Evolutionary conservation across 768 basidiomycete species (phyloP).

Genomic region (Daedaleopsis sinensis): DNA sequence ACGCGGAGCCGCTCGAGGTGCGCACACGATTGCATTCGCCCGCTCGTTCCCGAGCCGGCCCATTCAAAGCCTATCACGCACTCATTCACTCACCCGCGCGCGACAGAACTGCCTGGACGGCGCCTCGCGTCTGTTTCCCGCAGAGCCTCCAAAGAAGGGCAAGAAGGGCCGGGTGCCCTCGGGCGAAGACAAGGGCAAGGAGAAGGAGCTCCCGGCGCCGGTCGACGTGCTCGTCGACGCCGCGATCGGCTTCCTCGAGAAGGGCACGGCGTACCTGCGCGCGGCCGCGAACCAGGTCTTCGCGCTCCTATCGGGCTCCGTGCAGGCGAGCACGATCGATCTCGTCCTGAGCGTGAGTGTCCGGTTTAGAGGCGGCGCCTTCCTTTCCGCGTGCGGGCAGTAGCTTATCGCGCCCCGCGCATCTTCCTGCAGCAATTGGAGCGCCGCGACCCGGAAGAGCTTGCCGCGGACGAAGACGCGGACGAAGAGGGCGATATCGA

Average conservation of each 20-base stretch:
- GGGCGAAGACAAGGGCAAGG: constrained; percentile 31
- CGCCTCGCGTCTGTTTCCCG: constrained; percentile 55
- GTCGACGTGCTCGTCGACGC: constrained; percentile 86
- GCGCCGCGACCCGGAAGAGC: constrained; percentile 60
- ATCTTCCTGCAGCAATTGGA: constrained; percentile 74
- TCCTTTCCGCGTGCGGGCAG: background rate
- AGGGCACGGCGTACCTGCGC: constrained; percentile 78
- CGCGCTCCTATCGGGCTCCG: constrained; percentile 65
- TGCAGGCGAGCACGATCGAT: constrained; percentile 73
- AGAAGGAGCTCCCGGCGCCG: constrained; percentile 53
- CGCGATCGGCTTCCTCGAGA: constrained; percentile 90
- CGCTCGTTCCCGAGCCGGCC: background rate
- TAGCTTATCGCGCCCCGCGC: constrained; percentile 15
- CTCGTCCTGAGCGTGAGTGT: constrained; percentile 77
- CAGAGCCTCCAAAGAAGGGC: constrained; percentile 32
- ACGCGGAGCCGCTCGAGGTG: constrained; percentile 67
- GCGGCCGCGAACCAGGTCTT: constrained; percentile 82
- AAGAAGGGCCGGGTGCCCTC: constrained; percentile 46
- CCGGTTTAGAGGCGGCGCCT: background rate
- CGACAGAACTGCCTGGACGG: constrained; percentile 63
- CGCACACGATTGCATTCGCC: constrained; percentile 3
- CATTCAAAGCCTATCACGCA: constrained; percentile 3
- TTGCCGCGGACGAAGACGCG: constrained; percentile 41
- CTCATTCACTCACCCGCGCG: too few relatives aligned
- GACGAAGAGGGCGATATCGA: constrained; percentile 24